Evolutionary conservation across 345 rosid species (phyloP).

Genomic region (Jatropha curcas): DNA sequence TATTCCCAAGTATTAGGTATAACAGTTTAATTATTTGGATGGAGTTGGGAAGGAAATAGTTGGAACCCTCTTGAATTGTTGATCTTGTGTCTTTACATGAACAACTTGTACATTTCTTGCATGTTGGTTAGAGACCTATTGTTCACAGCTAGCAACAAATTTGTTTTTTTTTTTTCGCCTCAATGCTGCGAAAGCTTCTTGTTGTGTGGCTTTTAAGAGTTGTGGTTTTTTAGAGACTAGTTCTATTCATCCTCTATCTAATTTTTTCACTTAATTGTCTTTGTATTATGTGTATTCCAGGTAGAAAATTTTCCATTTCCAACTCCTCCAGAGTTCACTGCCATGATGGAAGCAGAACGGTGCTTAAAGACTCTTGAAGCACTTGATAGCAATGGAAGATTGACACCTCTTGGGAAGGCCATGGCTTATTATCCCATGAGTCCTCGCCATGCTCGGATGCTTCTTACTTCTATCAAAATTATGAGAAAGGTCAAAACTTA

Average conservation of each 20-base stretch:
- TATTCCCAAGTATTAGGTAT: neutral
- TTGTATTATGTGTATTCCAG: conserved; percentile 34
- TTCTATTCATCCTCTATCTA: neutral
- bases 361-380: conserved; percentile 82
- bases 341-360: conserved; percentile 66
- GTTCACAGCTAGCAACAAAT: neutral
- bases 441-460: conserved; percentile 93
- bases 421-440: conserved; percentile 89
- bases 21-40: too few relatives aligned
- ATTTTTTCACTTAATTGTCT: neutral
- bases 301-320: conserved; percentile 93
- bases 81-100: neutral
- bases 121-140: neutral
- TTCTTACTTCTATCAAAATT: conserved; percentile 69
- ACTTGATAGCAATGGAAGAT: conserved; percentile 54
- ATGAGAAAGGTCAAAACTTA: conserved; percentile 41
- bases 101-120: neutral
- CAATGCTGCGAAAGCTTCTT: neutral
- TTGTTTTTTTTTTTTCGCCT: neutral
- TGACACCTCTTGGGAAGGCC: conserved; percentile 79
- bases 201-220: neutral
- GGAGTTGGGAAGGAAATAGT: too few relatives aligned
- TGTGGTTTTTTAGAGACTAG: neutral
- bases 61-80: neutral
- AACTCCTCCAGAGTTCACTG: conserved; percentile 66